These are phyloP conservation scores for Mesotaenium endlicherianum DNA, from an alignment of 139 green algal species.

Conservation along the genomic window DNA sequence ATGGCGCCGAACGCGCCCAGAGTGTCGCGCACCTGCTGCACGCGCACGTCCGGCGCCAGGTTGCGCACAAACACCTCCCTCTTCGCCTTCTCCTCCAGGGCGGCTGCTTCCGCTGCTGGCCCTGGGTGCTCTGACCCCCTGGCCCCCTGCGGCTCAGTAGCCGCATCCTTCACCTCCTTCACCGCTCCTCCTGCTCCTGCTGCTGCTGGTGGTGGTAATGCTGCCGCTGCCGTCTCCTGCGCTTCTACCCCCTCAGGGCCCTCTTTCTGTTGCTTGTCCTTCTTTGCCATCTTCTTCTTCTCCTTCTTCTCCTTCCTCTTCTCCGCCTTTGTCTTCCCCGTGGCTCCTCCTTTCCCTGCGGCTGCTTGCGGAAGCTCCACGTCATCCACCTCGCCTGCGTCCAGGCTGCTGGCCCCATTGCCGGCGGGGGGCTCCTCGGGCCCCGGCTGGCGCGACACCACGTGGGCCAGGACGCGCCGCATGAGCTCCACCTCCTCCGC, in stretches of 20 bases:
- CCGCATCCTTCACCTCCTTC: background rate
- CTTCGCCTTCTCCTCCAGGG: background rate
- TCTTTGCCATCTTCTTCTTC: conserved; percentile 26
- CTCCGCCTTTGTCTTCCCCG: background rate
- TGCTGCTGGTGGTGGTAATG: no score
- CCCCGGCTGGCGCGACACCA: background rate
- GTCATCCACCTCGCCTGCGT: background rate
- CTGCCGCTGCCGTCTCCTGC: no score
- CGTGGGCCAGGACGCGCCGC: background rate
- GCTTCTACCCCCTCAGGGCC: no score
- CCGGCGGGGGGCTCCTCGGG: background rate
- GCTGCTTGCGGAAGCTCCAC: background rate
- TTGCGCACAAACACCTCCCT: conserved; percentile 40
- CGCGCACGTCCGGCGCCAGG: background rate
- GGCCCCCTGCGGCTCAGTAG: background rate
- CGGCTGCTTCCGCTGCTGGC: background rate
- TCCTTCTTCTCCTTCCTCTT: conserved; percentile 1
- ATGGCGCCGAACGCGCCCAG: conserved; percentile 24
- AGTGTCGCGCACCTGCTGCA: background rate
- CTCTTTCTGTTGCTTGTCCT: no score
- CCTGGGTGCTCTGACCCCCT: background rate
- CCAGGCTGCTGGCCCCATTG: background rate
- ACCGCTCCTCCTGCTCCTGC: background rate
- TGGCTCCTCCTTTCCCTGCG: background rate
- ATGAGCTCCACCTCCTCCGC: no score